A percentile compares a stretch with the other conserved stretches of the same genome.
Evolutionary conservation across 768 basidiomycete species (phyloP).

Genomic region (Boletales sp.): DNA sequence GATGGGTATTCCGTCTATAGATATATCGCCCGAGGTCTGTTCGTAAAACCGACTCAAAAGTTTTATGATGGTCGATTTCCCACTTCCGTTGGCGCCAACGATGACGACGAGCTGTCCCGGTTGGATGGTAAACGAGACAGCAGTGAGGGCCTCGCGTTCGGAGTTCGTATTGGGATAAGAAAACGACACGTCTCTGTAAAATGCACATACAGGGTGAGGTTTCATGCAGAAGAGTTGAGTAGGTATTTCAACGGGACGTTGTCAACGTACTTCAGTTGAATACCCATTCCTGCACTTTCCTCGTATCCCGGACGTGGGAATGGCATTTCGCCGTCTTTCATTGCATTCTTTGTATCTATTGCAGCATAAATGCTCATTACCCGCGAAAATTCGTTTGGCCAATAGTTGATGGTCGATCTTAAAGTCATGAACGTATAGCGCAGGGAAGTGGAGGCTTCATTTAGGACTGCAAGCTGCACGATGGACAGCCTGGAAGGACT

Average conservation of each 20-base stretch:
- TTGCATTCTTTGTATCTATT: constrained; percentile 17
- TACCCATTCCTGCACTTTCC: constrained; percentile 7
- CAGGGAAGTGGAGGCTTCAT: constrained; percentile 23
- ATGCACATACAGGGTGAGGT: not conserved
- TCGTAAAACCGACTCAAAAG: too few relatives aligned
- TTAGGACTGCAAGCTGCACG: constrained; percentile 28
- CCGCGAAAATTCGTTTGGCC: constrained; percentile 15
- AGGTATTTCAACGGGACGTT: too few relatives aligned
- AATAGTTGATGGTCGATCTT: constrained; percentile 1
- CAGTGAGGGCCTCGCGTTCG: not conserved
- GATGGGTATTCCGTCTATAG: too few relatives aligned
- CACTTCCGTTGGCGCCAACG: too few relatives aligned
- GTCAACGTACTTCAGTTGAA: constrained; percentile 17
- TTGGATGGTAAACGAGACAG: too few relatives aligned
- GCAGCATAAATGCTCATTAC: constrained; percentile 22
- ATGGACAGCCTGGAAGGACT: constrained; percentile 26
- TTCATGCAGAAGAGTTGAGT: not conserved
- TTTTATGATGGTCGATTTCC: too few relatives aligned
- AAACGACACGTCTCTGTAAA: constrained; percentile 47
- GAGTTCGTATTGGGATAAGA: constrained; percentile 44
- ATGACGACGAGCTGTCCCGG: too few relatives aligned
- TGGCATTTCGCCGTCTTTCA: constrained; percentile 22
- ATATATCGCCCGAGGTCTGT: too few relatives aligned
- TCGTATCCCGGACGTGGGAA: constrained; percentile 23
- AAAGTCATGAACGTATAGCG: constrained; percentile 20